Evolutionary conservation across 345 rosid genomes (phyloP).

Genomic region (Rubroshorea leprosula): DNA sequence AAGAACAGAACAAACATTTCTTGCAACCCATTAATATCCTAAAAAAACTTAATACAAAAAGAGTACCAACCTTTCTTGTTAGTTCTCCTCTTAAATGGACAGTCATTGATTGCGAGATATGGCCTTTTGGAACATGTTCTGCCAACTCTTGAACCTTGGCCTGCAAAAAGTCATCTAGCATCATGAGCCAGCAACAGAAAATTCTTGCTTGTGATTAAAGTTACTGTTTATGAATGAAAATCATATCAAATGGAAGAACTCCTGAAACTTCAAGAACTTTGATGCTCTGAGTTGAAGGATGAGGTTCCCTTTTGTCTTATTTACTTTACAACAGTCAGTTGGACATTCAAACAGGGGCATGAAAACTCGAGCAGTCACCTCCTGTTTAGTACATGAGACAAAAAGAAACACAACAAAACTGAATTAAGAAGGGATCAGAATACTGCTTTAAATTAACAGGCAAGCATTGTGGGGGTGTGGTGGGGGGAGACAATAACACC

Average conservation of each 20-base stretch:
- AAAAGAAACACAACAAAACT: constrained; percentile 13
- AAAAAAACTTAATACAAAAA: neutral
- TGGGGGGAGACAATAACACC: too few relatives aligned
- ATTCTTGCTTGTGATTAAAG: neutral
- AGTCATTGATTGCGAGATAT: constrained; percentile 91
- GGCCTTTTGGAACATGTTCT: constrained; percentile 98
- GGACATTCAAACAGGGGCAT: constrained; percentile 95
- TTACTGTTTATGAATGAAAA: neutral
- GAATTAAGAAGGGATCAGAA: neutral
- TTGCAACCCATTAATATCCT: neutral
- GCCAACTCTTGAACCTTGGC: constrained; percentile 99
- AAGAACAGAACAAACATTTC: neutral
- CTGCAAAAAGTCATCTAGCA: constrained; percentile 34
- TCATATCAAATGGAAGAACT: constrained; percentile 43
- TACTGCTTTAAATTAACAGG: too few relatives aligned
- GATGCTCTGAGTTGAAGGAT: constrained; percentile 99
- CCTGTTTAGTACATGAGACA: constrained; percentile 40
- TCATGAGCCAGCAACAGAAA: constrained; percentile 9
- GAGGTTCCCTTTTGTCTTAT: constrained; percentile 69
- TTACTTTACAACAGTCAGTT: constrained; percentile 55
- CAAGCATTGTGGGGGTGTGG: too few relatives aligned
- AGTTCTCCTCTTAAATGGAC: constrained; percentile 97
- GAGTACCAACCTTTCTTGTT: constrained; percentile 76
- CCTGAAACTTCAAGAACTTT: constrained; percentile 92
- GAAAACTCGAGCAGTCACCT: constrained; percentile 88